These are phyloP conservation scores for Eucalyptus viminalis DNA, from an alignment of 345 rosid species.

Conservation along the genomic window DNA sequence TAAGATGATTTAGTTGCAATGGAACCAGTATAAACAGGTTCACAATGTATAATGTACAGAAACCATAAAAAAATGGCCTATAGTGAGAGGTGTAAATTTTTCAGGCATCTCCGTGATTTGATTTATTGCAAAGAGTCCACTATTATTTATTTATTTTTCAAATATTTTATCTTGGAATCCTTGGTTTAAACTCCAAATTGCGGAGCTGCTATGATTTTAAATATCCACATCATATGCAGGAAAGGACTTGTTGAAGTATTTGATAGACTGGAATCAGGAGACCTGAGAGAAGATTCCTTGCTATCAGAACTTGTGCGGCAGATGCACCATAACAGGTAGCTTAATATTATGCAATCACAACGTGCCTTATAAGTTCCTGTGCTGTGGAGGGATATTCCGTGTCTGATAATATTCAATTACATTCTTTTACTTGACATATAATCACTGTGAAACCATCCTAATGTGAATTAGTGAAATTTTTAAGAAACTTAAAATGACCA, in stretches of 20 bases:
- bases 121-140: background rate
- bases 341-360: background rate
- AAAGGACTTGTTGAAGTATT: constrained; percentile 66
- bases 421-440: background rate
- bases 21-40: background rate
- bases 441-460: background rate
- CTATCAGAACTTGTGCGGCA: constrained; percentile 36
- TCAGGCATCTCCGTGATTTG: background rate
- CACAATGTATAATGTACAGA: background rate
- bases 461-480: background rate
- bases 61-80: background rate
- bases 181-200: background rate
- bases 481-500: background rate
- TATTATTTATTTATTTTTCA: background rate
- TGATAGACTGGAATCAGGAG: constrained; percentile 56
- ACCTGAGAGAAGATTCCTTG: constrained; percentile 25
- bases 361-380: background rate
- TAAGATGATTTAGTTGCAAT: background rate
- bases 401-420: background rate
- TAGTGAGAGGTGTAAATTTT: background rate
- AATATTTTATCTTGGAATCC: background rate
- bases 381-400: background rate
- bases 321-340: constrained; percentile 67
- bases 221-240: constrained; percentile 15
- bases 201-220: background rate